These are phyloP conservation scores for Rhodomyrtus tomentosa DNA, from an alignment of 345 rosid species.

Conservation along the genomic window DNA sequence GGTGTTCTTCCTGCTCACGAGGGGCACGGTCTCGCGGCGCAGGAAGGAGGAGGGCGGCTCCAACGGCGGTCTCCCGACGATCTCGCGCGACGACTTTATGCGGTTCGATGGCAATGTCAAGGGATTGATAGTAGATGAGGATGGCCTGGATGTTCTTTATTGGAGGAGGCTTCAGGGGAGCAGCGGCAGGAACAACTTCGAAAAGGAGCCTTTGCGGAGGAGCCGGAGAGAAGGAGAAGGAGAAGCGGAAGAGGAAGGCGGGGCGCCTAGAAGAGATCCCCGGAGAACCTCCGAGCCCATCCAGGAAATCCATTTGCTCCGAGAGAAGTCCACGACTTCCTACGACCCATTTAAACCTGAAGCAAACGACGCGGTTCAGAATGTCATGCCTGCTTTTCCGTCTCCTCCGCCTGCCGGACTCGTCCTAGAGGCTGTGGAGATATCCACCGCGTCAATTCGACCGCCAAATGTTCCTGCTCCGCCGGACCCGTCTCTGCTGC, in stretches of 20 bases:
- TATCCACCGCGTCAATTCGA: neutral
- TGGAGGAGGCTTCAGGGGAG: constrained; percentile 56
- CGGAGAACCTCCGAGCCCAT: constrained; percentile 7
- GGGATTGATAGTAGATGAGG: constrained; percentile 61
- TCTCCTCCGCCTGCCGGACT: constrained; percentile 5
- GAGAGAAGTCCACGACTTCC: constrained; percentile 53
- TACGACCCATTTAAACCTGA: constrained; percentile 14
- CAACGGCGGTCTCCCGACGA: neutral
- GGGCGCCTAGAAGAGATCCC: neutral
- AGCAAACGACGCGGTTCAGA: neutral
- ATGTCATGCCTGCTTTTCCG: neutral
- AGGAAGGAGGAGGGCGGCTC: constrained; percentile 15
- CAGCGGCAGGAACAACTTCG: constrained; percentile 4
- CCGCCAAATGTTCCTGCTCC: neutral
- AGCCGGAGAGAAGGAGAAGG: constrained; percentile 8
- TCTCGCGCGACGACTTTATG: constrained; percentile 14
- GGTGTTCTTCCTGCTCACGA: constrained; percentile 40
- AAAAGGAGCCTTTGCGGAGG: constrained; percentile 5
- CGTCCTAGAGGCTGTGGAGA: neutral
- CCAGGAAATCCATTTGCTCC: constrained; percentile 52
- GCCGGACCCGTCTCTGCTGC: neutral
- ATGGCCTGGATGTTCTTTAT: constrained; percentile 74
- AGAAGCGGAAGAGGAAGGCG: neutral
- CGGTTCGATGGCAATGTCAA: constrained; percentile 36
- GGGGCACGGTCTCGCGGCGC: constrained; percentile 18